A percentile compares a stretch with the other conserved stretches of the same genome.
Conservation (phyloP, 139 green algal species). For the Limnomonas spitsbergensis region DNA sequence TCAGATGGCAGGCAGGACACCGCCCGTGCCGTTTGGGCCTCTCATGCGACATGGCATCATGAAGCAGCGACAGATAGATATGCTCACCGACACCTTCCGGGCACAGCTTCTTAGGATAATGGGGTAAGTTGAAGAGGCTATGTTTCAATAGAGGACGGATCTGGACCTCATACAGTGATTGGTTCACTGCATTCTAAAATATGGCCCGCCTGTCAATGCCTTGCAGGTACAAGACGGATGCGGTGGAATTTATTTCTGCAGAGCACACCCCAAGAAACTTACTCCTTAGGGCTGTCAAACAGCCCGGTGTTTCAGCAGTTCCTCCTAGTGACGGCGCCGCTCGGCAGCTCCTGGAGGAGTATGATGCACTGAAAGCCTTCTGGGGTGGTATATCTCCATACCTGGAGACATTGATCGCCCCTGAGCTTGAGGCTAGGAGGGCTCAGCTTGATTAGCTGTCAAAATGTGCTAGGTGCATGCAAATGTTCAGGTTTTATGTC, state of each 20-base stretch:
- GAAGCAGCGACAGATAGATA: slow-evolving; percentile 53
- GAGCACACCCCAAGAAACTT: slow-evolving; percentile 68
- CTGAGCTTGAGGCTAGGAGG: slow-evolving; percentile 14
- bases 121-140: slow-evolving; percentile 21
- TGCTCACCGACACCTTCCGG: slow-evolving; percentile 56
- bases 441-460: too few relatives aligned
- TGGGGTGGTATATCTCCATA: slow-evolving; percentile 24
- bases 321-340: not conserved
- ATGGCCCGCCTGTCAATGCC: too few relatives aligned
- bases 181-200: too few relatives aligned
- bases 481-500: too few relatives aligned
- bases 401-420: slow-evolving; percentile 23
- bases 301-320: not conserved
- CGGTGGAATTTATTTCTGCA: slow-evolving; percentile 52
- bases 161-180: too few relatives aligned
- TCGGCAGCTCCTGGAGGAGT: slow-evolving; percentile 22
- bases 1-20: slow-evolving; percentile 21
- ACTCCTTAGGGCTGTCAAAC: slow-evolving; percentile 41
- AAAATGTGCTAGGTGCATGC: too few relatives aligned
- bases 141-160: not conserved
- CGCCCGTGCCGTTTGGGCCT: slow-evolving; percentile 17
- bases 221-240: slow-evolving; percentile 36
- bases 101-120: slow-evolving; percentile 14
- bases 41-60: slow-evolving; percentile 60
- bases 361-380: slow-evolving; percentile 27